Percentiles rank a stretch among this genome's conserved stretches.
These are phyloP conservation scores for Trichosanthes cucumerina DNA, from an alignment of 306 rosid species.

Conservation along the genomic window DNA sequence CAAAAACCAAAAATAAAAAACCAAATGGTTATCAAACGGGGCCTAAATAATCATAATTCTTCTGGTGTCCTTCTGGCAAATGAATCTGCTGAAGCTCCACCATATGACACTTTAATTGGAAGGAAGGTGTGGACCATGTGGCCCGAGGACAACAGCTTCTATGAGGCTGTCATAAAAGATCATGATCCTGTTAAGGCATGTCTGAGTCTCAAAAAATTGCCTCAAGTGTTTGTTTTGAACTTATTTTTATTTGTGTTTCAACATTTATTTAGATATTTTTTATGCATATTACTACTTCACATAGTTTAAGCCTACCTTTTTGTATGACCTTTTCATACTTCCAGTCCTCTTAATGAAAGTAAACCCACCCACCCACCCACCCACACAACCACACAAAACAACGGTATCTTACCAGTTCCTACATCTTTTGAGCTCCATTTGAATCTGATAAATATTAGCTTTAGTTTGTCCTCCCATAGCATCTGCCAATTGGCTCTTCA, in stretches of 20 bases:
- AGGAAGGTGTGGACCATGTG: slow-evolving; percentile 48
- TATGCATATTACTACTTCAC: neutral
- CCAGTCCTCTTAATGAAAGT: neutral
- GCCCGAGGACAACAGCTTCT: slow-evolving; percentile 47
- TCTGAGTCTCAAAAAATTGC: neutral
- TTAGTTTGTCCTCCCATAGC: neutral
- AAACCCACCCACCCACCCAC: neutral
- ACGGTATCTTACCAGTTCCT: neutral
- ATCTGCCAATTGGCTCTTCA: neutral
- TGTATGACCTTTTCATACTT: neutral
- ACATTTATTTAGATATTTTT: neutral
- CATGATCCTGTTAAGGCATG: slow-evolving; percentile 26
- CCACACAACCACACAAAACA: neutral
- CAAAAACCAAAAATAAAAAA: too few relatives aligned
- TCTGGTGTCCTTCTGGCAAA: slow-evolving; percentile 26
- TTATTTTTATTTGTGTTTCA: neutral
- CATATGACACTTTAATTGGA: slow-evolving; percentile 30
- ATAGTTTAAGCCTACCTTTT: neutral
- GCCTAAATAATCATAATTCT: slow-evolving; percentile 25
- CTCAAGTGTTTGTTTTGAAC: neutral
- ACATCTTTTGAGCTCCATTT: neutral
- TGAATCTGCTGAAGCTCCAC: slow-evolving; percentile 24
- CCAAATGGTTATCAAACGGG: too few relatives aligned
- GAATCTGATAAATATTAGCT: neutral
- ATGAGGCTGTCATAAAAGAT: slow-evolving; percentile 38